Percentiles rank a stretch among this genome's conserved stretches.
phyloP scores from a whole-genome alignment of 306 rosid species.

The Carpinus fangiana region DNA sequence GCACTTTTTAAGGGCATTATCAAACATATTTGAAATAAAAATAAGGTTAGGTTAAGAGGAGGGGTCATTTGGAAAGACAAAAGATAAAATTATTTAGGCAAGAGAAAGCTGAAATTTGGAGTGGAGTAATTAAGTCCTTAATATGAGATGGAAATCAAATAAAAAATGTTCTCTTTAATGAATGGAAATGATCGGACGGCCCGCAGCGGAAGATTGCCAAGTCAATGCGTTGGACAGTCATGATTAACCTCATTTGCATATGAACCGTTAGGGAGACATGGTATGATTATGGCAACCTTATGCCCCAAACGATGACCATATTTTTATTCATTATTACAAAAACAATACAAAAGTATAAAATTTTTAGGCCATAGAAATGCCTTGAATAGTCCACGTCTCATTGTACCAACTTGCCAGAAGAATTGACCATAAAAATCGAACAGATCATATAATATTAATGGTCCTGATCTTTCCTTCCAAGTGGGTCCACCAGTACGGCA shows the following conservation, averaged over 20 bases:
- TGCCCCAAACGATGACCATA: background rate
- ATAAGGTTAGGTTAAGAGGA: too few species aligned
- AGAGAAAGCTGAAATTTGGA: too few species aligned
- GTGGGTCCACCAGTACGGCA: conserved; percentile 5
- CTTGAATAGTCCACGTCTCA: background rate
- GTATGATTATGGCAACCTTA: conserved; percentile 30
- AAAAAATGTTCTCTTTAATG: background rate
- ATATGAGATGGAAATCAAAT: too few species aligned
- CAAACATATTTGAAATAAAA: too few species aligned
- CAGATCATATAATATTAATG: background rate
- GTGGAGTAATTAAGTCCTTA: too few species aligned
- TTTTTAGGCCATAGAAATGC: too few species aligned
- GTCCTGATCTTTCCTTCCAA: conserved; percentile 5
- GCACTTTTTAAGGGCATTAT: too few species aligned
- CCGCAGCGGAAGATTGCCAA: background rate
- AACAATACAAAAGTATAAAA: background rate
- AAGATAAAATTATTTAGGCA: too few species aligned
- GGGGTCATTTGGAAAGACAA: too few species aligned
- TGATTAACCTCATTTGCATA: conserved; percentile 28
- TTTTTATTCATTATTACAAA: conserved; percentile 1
- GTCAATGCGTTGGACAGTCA: conserved; percentile 20
- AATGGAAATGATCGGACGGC: background rate
- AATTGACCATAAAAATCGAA: background rate
- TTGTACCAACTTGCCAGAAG: background rate
- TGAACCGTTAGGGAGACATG: conserved; percentile 47